These are phyloP conservation scores for Nannochloropsis gaditana DNA, from an alignment of 108 stramenopile species.

Conservation along the genomic window DNA sequence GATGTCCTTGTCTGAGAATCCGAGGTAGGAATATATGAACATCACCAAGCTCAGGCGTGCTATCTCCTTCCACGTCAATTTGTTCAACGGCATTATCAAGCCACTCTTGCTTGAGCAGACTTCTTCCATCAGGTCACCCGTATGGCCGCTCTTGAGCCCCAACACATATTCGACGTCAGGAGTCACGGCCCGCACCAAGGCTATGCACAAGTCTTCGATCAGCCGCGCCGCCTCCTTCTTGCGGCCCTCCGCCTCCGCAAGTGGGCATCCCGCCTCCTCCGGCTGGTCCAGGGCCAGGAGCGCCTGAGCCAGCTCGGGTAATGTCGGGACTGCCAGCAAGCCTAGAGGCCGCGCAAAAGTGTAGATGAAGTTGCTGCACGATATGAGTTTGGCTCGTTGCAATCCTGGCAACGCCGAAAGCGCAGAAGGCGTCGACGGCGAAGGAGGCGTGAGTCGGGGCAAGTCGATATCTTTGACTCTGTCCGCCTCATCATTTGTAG, in stretches of 20 bases:
- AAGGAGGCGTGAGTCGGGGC: not conserved
- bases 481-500: not conserved
- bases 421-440: not conserved
- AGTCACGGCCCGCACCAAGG: not conserved
- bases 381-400: conserved; percentile 8
- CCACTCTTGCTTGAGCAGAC: conserved; percentile 17
- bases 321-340: not conserved
- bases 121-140: conserved; percentile 1
- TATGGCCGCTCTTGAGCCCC: not conserved
- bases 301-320: conserved; percentile 7
- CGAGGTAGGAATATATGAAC: not conserved
- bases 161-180: not conserved
- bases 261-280: not conserved
- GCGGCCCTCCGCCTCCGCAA: not conserved
- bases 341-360: conserved; percentile 1
- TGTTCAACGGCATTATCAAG: not conserved
- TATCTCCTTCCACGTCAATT: not conserved
- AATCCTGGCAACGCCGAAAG: not conserved
- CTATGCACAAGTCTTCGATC: not conserved
- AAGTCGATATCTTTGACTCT: not conserved
- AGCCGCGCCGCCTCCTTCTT: not conserved
- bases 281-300: not conserved
- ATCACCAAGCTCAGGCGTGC: conserved; percentile 5
- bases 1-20: not conserved
- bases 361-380: not conserved